phyloP scores from a whole-genome alignment of 1,284 basidiomycete genomes.

The Puccinia hordei region DNA sequence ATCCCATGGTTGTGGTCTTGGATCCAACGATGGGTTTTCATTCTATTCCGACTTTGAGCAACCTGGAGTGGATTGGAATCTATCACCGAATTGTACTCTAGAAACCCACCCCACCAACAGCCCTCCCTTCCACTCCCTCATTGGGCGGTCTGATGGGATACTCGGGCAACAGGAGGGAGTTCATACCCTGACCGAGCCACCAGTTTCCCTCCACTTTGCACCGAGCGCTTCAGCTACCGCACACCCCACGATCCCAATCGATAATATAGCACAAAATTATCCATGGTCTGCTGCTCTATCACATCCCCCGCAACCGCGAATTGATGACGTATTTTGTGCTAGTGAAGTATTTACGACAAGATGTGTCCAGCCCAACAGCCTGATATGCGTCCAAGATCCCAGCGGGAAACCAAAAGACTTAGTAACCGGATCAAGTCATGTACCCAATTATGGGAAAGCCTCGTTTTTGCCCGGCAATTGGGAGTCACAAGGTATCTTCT shows the following conservation, averaged over 20 bases:
- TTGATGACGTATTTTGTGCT: neutral
- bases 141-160: neutral
- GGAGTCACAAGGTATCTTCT: constrained; percentile 14
- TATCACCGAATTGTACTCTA: neutral
- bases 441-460: neutral
- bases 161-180: neutral
- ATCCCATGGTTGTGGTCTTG: neutral
- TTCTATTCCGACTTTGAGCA: neutral
- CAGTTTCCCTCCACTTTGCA: too few species aligned
- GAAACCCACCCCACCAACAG: neutral
- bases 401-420: neutral
- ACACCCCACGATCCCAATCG: too few species aligned
- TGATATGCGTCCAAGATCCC: neutral
- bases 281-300: neutral
- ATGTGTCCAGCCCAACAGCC: constrained; percentile 1
- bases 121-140: neutral
- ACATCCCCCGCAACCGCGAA: neutral
- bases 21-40: neutral
- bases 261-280: neutral
- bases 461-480: constrained; percentile 38
- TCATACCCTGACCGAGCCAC: neutral
- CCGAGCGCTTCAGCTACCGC: too few species aligned
- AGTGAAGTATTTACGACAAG: constrained; percentile 6
- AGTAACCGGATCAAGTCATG: neutral
- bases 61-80: neutral